These are phyloP conservation scores for Trypanosomatidae sp. DNA, from an alignment of 208 protist genomes.

Conservation along the genomic window DNA sequence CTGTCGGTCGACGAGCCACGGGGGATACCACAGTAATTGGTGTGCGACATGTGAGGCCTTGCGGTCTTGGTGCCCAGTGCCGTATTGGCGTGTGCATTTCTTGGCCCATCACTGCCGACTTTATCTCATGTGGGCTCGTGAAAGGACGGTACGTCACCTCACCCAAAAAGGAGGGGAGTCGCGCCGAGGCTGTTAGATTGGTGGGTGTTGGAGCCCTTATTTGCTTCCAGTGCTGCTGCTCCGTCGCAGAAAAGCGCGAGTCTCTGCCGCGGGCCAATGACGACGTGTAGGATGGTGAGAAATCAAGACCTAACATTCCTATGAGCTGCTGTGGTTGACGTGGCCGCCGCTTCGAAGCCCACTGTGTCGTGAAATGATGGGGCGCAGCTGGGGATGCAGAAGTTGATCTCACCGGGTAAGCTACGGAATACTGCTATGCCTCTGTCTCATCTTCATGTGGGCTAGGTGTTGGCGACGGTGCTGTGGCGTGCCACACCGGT, in stretches of 20 bases:
- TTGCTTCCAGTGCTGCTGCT: background rate
- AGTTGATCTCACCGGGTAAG: background rate
- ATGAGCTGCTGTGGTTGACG: conserved; percentile 8
- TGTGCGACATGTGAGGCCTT: background rate
- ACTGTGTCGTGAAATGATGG: background rate
- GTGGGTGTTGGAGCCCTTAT: background rate
- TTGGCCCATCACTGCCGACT: background rate
- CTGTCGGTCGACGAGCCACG: background rate
- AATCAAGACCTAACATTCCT: conserved; percentile 10
- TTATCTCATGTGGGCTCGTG: background rate
- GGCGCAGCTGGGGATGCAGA: background rate
- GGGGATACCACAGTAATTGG: background rate
- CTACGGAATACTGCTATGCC: background rate
- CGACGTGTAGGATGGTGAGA: conserved; percentile 10
- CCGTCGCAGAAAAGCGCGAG: background rate
- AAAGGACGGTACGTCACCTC: background rate
- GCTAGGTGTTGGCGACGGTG: conserved; percentile 21
- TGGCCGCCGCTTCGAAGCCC: background rate
- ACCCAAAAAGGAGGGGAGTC: background rate
- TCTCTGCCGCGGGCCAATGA: background rate
- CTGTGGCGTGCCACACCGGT: conserved; percentile 5
- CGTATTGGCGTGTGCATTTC: background rate
- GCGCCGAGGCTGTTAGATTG: background rate
- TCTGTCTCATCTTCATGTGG: conserved; percentile 6
- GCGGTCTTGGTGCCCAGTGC: background rate